Conservation (phyloP, 805 yeast genomes). For the Candida suzukii region DNA sequence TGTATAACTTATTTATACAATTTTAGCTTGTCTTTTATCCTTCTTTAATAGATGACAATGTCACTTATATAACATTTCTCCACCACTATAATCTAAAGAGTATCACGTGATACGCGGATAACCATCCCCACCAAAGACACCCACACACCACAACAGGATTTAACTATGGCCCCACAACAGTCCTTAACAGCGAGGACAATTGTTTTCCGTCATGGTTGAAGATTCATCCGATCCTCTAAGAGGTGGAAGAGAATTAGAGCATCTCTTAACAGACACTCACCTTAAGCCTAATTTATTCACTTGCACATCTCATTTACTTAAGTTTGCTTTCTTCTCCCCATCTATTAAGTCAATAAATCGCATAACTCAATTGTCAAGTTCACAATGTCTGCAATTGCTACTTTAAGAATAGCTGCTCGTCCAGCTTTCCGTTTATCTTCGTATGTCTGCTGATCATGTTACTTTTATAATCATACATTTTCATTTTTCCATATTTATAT, state of each 20-base stretch:
- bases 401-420: conserved; percentile 23
- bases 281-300: no score
- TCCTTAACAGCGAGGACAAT: not conserved
- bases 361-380: not conserved
- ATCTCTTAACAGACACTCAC: no score
- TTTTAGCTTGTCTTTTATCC: no score
- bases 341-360: not conserved
- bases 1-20: no score
- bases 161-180: not conserved
- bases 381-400: conserved; percentile 26
- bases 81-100: no score
- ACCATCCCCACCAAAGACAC: no score
- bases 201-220: not conserved
- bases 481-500: not conserved
- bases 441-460: not conserved
- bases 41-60: no score
- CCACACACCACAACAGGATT: not conserved
- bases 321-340: no score
- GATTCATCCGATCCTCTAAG: not conserved
- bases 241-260: not conserved
- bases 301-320: no score
- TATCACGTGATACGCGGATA: not conserved
- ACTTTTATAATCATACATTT: not conserved
- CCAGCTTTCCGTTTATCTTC: conserved; percentile 16
- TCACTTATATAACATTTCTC: no score